Conservation (phyloP, 352 stramenopile species). For the Pythium dissimile region DNA sequence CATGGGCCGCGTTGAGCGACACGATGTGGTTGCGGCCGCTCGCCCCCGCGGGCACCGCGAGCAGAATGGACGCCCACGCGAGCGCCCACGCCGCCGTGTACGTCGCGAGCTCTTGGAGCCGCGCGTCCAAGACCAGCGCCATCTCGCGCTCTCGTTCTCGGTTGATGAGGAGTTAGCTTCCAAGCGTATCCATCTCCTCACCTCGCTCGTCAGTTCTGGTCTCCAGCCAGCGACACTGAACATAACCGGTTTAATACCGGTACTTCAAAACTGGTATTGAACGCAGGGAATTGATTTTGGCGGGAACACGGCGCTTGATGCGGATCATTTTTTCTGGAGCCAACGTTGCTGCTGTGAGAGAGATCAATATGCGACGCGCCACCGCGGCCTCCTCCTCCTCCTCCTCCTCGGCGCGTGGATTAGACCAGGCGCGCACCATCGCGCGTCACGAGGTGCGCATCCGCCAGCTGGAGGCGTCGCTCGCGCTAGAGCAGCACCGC, state of each 20-base stretch:
- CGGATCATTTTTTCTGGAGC: too few species aligned
- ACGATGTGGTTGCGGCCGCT: slow-evolving; percentile 63
- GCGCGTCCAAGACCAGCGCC: slow-evolving; percentile 20
- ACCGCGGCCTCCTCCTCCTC: background rate
- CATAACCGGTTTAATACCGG: background rate
- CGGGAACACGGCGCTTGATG: too few species aligned
- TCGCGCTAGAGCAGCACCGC: slow-evolving; percentile 43
- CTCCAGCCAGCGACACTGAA: too few species aligned
- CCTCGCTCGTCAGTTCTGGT: too few species aligned
- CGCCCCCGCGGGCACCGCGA: slow-evolving; percentile 34
- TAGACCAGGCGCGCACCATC: slow-evolving; percentile 1
- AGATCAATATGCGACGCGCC: background rate
- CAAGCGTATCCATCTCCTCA: slow-evolving; percentile 5
- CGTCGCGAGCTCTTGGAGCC: slow-evolving; percentile 30
- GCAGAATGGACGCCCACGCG: slow-evolving; percentile 49
- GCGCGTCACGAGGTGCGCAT: slow-evolving; percentile 22
- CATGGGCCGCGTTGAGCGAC: slow-evolving; percentile 63
- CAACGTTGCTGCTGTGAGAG: too few species aligned
- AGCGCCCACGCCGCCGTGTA: slow-evolving; percentile 39
- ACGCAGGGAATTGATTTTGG: slow-evolving; percentile 15
- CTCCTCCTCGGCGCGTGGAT: background rate
- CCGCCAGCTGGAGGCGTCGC: slow-evolving; percentile 40
- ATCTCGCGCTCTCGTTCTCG: background rate
- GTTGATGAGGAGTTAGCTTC: too few species aligned
- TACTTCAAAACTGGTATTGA: too few species aligned